These are phyloP conservation scores for Sideroxylon spinosum DNA, from an alignment of 179 eudicot genomes.

Conservation along the genomic window DNA sequence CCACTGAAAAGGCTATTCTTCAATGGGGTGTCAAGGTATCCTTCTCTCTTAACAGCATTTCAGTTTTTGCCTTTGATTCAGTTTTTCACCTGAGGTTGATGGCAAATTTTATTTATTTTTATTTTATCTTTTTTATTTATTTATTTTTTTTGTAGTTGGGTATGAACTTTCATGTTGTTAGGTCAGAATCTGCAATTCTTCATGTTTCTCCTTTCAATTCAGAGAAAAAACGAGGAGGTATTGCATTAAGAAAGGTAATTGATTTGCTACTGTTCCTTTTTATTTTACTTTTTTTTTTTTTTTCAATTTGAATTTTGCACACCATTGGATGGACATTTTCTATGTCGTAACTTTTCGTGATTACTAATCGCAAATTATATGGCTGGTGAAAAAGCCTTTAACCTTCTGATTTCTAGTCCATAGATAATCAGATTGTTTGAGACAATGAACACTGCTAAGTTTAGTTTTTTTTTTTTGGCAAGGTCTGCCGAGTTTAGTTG, in stretches of 20 bases:
- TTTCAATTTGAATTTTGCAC: too few relatives aligned
- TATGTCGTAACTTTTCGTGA: not conserved
- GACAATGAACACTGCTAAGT: not conserved
- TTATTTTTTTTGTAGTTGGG: slow-evolving; percentile 48
- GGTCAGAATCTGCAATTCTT: slow-evolving; percentile 58
- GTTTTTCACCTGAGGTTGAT: slow-evolving; percentile 9
- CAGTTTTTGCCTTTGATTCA: not conserved
- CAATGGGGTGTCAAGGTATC: slow-evolving; percentile 83
- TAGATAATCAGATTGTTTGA: not conserved
- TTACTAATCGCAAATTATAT: not conserved
- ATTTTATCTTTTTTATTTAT: too few relatives aligned
- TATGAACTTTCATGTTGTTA: slow-evolving; percentile 71
- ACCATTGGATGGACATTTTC: not conserved
- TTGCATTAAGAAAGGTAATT: slow-evolving; percentile 70
- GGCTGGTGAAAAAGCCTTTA: not conserved
- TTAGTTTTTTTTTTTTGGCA: too few relatives aligned
- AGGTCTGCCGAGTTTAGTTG: too few relatives aligned
- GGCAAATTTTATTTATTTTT: not conserved
- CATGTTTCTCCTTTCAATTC: slow-evolving; percentile 89
- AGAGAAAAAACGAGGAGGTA: slow-evolving; percentile 85
- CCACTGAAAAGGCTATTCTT: slow-evolving; percentile 88
- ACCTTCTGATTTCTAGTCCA: slow-evolving; percentile 3
- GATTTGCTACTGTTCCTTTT: not conserved
- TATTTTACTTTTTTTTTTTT: too few relatives aligned
- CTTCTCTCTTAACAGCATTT: not conserved